These are phyloP conservation scores for Mangifera indica DNA, from an alignment of 345 rosid genomes.

Conservation along the genomic window DNA sequence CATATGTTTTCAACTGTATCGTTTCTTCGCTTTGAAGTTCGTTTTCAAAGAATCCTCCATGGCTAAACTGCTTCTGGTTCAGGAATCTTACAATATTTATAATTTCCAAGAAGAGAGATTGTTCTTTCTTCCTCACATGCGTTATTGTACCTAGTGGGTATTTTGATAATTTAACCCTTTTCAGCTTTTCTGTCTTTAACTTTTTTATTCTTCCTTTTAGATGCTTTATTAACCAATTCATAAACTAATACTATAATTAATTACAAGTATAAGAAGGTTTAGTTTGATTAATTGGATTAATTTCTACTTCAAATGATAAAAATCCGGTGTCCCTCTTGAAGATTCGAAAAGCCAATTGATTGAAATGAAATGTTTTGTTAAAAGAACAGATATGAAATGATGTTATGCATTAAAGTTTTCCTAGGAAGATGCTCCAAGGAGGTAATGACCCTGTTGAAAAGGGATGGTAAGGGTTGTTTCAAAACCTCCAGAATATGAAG, in stretches of 20 bases:
- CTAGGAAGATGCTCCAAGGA: background rate
- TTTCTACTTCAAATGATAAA: background rate
- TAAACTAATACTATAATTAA: too few relatives aligned
- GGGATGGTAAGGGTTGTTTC: conserved; percentile 15
- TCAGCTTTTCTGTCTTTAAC: background rate
- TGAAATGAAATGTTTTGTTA: background rate
- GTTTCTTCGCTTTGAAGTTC: background rate
- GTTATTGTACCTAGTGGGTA: conserved; percentile 8
- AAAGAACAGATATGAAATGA: background rate
- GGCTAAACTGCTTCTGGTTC: background rate
- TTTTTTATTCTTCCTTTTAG: background rate
- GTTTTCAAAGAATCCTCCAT: too few relatives aligned
- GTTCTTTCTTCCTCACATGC: conserved; percentile 24
- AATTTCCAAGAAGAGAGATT: conserved; percentile 34
- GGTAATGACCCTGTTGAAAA: background rate
- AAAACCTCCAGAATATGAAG: background rate
- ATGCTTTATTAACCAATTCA: too few relatives aligned
- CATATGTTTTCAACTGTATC: background rate
- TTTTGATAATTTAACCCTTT: conserved; percentile 6
- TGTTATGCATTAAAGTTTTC: background rate
- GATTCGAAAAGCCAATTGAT: conserved; percentile 4
- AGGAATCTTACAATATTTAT: conserved; percentile 24
- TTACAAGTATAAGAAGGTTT: too few relatives aligned
- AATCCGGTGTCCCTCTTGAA: background rate
- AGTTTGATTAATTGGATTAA: too few relatives aligned